Conservation (phyloP, 192 early-diverging fungal species). For the Umbelopsis ramanniana region DNA sequence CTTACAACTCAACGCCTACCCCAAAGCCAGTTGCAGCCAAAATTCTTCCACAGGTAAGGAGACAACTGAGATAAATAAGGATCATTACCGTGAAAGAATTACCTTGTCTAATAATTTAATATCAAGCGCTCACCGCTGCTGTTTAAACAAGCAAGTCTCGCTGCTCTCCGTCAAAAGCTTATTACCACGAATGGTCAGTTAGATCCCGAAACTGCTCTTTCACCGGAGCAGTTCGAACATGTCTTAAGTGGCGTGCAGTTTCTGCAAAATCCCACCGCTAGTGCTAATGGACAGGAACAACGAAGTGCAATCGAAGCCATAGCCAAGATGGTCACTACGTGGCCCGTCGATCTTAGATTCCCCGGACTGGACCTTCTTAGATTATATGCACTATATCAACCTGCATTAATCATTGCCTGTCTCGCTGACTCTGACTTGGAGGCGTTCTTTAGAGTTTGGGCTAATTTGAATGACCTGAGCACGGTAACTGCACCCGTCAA, state of each 20-base stretch:
- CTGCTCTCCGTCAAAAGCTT: slow-evolving; percentile 78
- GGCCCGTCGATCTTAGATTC: slow-evolving; percentile 75
- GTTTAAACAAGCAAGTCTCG: slow-evolving; percentile 73
- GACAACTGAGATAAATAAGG: not conserved
- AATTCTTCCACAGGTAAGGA: slow-evolving; percentile 25
- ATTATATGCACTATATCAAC: slow-evolving; percentile 60
- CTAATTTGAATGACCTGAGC: not conserved
- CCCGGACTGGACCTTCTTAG: slow-evolving; percentile 88
- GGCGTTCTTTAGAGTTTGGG: slow-evolving; percentile 35
- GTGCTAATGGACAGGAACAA: not conserved
- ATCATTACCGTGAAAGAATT: slow-evolving; percentile 29
- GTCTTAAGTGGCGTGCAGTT: slow-evolving; percentile 28
- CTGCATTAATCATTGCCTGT: slow-evolving; percentile 42
- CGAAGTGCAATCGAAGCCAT: not conserved
- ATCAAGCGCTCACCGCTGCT: slow-evolving; percentile 54
- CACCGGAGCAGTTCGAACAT: slow-evolving; percentile 29
- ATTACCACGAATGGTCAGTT: slow-evolving; percentile 64
- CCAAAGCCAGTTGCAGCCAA: not conserved
- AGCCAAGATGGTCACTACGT: slow-evolving; percentile 41
- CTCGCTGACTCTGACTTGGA: slow-evolving; percentile 49
- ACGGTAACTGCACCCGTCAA: slow-evolving; percentile 20
- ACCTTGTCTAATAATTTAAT: slow-evolving; percentile 7
- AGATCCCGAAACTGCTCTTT: slow-evolving; percentile 25
- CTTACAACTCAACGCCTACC: slow-evolving; percentile 11
- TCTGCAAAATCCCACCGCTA: slow-evolving; percentile 19